Evolutionary conservation across 2,329 filamentous ascomycete genomes (phyloP), one percentile per base, ranked within the genome.

Genomic region (Fusarium sp.): DNA sequence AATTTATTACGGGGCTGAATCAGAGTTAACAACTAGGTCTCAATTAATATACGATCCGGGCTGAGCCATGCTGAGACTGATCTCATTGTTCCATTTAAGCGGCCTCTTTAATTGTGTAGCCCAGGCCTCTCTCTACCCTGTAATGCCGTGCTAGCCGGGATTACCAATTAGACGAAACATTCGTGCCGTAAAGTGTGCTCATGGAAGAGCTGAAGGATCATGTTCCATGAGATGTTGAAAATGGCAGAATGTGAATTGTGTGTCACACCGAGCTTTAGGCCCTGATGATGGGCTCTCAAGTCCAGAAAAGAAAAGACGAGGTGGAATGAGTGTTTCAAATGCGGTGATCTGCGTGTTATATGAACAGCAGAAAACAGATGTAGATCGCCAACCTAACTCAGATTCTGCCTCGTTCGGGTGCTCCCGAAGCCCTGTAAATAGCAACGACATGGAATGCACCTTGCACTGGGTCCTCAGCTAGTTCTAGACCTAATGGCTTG

Each of bases 401-500:
- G 50, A 42, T 41, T 47, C 32, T 66, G 26, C 45, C 47, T 50
- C 47, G 36, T 45, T 71, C 62, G 73, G 69, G 36, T 61, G 58
- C 52, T 74, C 73, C 69, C 66, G 69, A 75, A 38, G 55, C 62
- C 47, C 66, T 68, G 56, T 57, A 44, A 50, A 39, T 54, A 54
- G 47, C 39, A 63, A 63, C 30, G 38, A 24, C n/a, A 52, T 47
- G 41, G 34, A 45, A 52, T 47, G 48, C 34, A 18, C 48, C 47
- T 22, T 52, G 28, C 17, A 34, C 44, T 44, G 52, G 34, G 39
- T 38, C 58, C 44, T 66, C 56, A 69, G 61, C 64, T 72, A 57
- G 68, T 62, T 75, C 59, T 62, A 73, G 72, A 63, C 70, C 56
- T 24, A 66, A 62, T 58, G 64, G 32, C 45, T 57, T 70, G 58